Base-by-base conservation (phyloP, 805 yeast species). In the Zygosaccharomyces siamensis region DNA sequence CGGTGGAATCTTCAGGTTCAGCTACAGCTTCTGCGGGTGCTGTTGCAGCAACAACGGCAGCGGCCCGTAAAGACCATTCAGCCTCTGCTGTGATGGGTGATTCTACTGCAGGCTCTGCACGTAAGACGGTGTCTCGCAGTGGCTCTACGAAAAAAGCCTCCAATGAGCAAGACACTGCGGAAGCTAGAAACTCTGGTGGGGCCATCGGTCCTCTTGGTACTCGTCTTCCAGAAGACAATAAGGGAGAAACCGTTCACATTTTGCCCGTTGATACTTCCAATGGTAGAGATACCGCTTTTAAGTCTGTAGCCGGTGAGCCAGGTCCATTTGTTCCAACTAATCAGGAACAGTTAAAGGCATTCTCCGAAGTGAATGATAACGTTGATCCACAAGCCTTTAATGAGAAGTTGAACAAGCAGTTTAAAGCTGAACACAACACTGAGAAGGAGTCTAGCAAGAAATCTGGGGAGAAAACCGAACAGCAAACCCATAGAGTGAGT, bases 261-360 rank as follows among this genome's bases (percentile, higher is more conserved):
- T 44, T 74, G 64, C 80, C 80, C 10, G 62, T 72, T 0, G 52
- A 62, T 24, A 47, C 38, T 3, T 72, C 81, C 12, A 77, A 74
- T 42, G 70, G 75, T 11, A 76, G 81, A 56, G 67, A 72, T 44
- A 86, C 78, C 37, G 40, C 41, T 12, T 46, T 37, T 35, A 40
- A 45, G 5, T 36, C 51, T 7, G 55, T 76, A 14, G 55, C 72
- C 32, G 86, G 88, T 43, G 90, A 85, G 60, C 89, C 93, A 26
- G 96, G 96, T 41, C 75, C 86, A 8, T 66, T 58, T 6, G 53
- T 66, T 23, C 57, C 83, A 51, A 77, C 70, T 37, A 77, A 85
- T 61, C 76, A 87, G 16, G 76, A 75, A 39, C 75, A 79, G n/a
- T 78, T 87, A 58, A 72, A 77, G 50, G 96, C 81, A 43, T 84